Base-by-base conservation (phyloP, 2,329 filamentous ascomycete genomes). In the Pseudopithomyces chartarum region DNA sequence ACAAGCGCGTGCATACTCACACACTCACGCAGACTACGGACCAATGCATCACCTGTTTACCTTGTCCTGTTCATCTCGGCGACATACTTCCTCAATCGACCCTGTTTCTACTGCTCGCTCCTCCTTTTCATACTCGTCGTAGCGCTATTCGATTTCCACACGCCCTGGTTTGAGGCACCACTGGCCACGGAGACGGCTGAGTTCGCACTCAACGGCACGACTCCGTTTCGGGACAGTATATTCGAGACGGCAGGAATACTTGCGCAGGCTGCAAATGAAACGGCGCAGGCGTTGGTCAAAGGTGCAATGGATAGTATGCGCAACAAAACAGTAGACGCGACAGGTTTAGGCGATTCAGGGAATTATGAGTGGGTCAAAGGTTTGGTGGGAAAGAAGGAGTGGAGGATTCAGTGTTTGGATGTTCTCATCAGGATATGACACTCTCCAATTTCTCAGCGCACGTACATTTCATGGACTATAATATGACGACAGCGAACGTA, bases 61-160 rank as follows among this genome's bases (percentile, higher is more conserved):
- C 76, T 81, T 59, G 64, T 81, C 59, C 76, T 81, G 71, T 82
- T 82, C 73, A 76, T 99, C 80, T 84, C 92, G 63, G 92, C 93
- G 76, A 97, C 93, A 63, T 98, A 97, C 82, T 91, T 96, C 79
- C 88, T 99, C 69, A 96, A 97, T 80, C 89, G 94, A 54, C 95
- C 95, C 52, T 99, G 95, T 81, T 89, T 97, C 67, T 99, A 99
- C 84, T 99, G 95, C 85, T 97, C 92, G 59, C 88, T 97, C 60
- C 89, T 99, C 52, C 91, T 99, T 47, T 85, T 97, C 63, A 92
- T 98, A 67, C 91, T 99, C 66, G 96, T 97, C 81, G 85, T 93
- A 64, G 96, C 92, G 74, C 95, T 98, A 80, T 95, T 98, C 82
- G 94, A 98, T 80, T 90, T 97, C 69, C 85, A 82, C 65, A 90